Base-by-base conservation (phyloP, 805 yeast genomes). In the Saturnispora hagleri region DNA sequence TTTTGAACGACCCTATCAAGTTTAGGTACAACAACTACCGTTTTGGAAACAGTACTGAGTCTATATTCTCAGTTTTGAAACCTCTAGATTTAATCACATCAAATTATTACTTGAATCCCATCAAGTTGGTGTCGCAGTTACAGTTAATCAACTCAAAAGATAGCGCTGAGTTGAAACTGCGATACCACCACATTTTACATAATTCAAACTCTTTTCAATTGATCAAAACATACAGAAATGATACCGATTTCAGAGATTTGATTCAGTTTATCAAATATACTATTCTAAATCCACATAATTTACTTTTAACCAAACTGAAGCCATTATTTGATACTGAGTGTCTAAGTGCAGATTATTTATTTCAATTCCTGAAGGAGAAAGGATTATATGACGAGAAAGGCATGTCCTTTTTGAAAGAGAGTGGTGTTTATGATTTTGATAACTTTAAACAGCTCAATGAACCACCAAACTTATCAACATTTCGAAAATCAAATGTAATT, bases 271-370 rank as follows among this genome's bases (percentile, higher is more conserved):
- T 69, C 31, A 64, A 64, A 47, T 63, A 60, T 43, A 57, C 63
- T 12, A 61, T 68, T 7, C 55, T 60, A 20, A 60, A 69, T 51
- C 72, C 73, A 13, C 69, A 69, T 58, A 55, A 58, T 2, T 43
- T 42, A 7, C 36, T 69, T 7, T 34, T 56, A 3, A 18, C 42
- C 0, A 57, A 58, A 46, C 36, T 66, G 13, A 6, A n/a, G 13
- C n/a, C 43, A 22, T 36, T 67, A 8, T 49, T 51, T 2, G 33
- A 28, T 10, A 13, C 31, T 10, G 20, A 27, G 1, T 10, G 20
- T 18, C 4, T 49, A 5, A 50, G 43, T 20, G 54, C 64, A 6
- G 49, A 42, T 27, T 44, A 43, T 17, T 57, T 63, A 20, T 60
- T 48, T 44, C 47, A 51, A 4, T 57, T 41, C 35, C 51, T 64